Evolutionary conservation across 176 grass and related monocot species (phyloP).

Genomic region (bread wheat (Triticum aestivum)): IWGSC_CS_RefSeq_v2.1 NC_057802.1:46352546-46353045

Average conservation of each 20-base stretch:
- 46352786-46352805: not conserved
- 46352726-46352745: too few species aligned
- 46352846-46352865: not conserved
- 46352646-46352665: not conserved
- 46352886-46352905: too few species aligned
- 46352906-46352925: not conserved
- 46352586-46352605: constrained; percentile 1
- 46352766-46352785: too few species aligned
- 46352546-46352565: constrained; percentile 6
- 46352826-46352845: not conserved
- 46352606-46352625: not conserved
- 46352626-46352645: not conserved
- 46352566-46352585: constrained; percentile 34
- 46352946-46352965: not conserved
- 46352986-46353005: not conserved
- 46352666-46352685: not conserved
- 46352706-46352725: too few species aligned
- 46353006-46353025: not conserved
- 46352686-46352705: too few species aligned
- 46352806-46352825: not conserved
- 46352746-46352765: too few species aligned
- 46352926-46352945: not conserved
- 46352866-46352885: not conserved
- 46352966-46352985: constrained; percentile 12
- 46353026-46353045: constrained; percentile 67